These are phyloP conservation scores for Aureobasidium mangrovei DNA, from an alignment of 2,329 filamentous ascomycete genomes.

Conservation along the genomic window DNA sequence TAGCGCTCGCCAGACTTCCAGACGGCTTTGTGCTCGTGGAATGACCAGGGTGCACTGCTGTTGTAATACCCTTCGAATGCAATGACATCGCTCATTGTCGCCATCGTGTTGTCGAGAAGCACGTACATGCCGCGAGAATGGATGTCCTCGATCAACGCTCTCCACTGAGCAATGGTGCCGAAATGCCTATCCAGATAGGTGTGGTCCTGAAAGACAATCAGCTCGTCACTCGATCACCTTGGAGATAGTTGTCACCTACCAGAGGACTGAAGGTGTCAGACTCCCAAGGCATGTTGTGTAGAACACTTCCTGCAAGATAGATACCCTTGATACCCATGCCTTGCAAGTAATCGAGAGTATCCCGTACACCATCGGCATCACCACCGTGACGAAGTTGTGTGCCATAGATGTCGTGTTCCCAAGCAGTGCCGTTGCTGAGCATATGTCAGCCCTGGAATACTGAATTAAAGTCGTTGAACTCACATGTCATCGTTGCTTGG, in stretches of 20 bases:
- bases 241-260: constrained; percentile 37
- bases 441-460: background rate
- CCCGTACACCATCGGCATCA: constrained; percentile 49
- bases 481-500: constrained; percentile 52
- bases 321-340: constrained; percentile 52
- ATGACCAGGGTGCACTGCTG: constrained; percentile 46
- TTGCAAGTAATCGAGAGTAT: constrained; percentile 55
- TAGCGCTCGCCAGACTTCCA: constrained; percentile 51
- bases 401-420: constrained; percentile 53
- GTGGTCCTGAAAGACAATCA: constrained; percentile 50
- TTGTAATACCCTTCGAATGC: constrained; percentile 55
- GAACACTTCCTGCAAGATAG: constrained; percentile 55
- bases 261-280: constrained; percentile 51
- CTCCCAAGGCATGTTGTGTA: constrained; percentile 57
- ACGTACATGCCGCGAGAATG: constrained; percentile 57
- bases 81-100: constrained; percentile 54
- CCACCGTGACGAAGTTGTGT: constrained; percentile 55
- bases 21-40: constrained; percentile 47
- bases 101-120: constrained; percentile 56
- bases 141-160: constrained; percentile 50
- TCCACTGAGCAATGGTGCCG: constrained; percentile 51
- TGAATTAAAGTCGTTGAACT: background rate
- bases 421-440: constrained; percentile 45
- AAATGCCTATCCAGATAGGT: constrained; percentile 56
- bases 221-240: constrained; percentile 53